Evolutionary conservation across 2,329 filamentous ascomycete genomes (phyloP).

Genomic region (Pseudocercospora eumusae): DNA sequence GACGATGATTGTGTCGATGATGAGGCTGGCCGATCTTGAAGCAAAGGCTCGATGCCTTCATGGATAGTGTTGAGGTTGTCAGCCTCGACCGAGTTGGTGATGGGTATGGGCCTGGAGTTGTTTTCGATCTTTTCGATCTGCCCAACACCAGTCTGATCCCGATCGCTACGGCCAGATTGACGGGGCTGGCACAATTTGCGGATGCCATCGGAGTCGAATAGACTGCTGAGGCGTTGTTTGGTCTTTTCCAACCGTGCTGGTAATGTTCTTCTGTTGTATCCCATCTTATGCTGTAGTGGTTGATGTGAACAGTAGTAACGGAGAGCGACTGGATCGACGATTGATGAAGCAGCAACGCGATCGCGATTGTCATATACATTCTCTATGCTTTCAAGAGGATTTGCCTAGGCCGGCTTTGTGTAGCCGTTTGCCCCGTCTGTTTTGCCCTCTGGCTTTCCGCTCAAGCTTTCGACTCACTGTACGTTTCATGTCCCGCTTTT

Average conservation of each 20-base stretch:
- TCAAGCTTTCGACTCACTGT: slow-evolving; percentile 6
- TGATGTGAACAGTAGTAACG: not conserved
- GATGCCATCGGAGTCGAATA: not conserved
- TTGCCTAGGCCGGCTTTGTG: not conserved
- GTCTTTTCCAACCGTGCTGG: slow-evolving; percentile 5
- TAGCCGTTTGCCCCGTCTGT: not conserved
- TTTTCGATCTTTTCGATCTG: slow-evolving; percentile 11
- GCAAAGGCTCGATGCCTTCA: not conserved
- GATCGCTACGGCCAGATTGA: slow-evolving; percentile 2
- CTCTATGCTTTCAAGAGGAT: not conserved
- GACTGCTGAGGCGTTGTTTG: slow-evolving; percentile 4
- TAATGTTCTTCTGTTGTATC: slow-evolving; percentile 2
- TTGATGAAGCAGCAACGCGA: slow-evolving; percentile 5
- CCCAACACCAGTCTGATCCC: slow-evolving; percentile 5
- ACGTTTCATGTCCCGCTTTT: slow-evolving; percentile 6
- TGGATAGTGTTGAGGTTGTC: slow-evolving; percentile 1
- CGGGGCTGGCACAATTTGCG: slow-evolving; percentile 9
- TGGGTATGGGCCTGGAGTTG: not conserved
- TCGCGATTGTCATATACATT: slow-evolving; percentile 10
- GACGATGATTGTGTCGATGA: not conserved
- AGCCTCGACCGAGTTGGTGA: not conserved
- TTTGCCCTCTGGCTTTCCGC: not conserved
- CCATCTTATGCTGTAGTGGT: slow-evolving; percentile 4
- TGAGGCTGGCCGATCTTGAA: slow-evolving; percentile 3
- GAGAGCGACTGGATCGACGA: slow-evolving; percentile 1